A percentile compares a stretch with the other conserved stretches of the same genome.
Evolutionary conservation across 2,329 filamentous ascomycete species (phyloP).

Genomic region (Intubia oerlemansii): DNA sequence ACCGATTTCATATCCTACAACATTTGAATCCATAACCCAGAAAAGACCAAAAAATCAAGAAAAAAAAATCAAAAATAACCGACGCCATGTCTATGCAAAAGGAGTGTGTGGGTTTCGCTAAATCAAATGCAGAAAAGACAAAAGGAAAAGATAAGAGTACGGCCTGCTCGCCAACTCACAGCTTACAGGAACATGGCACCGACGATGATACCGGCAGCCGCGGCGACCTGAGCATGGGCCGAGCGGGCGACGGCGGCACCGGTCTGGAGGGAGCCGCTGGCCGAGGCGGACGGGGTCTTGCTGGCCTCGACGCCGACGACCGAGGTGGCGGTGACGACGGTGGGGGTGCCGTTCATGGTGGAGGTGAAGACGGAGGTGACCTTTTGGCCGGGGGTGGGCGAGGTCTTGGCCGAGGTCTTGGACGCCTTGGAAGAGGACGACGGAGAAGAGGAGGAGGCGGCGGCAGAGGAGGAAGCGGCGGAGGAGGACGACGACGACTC

Average conservation of each 20-base stretch:
- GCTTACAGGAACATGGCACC: slow-evolving; percentile 8
- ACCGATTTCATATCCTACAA: too few relatives aligned
- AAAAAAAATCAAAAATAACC: slow-evolving; percentile 1
- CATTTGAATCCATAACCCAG: too few relatives aligned
- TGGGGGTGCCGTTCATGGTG: slow-evolving; percentile 22
- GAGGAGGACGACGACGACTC: slow-evolving; percentile 5
- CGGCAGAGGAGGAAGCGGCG: slow-evolving; percentile 3
- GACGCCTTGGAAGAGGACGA: not conserved
- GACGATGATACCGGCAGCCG: slow-evolving; percentile 7
- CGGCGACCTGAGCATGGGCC: slow-evolving; percentile 3
- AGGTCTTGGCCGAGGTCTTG: not conserved
- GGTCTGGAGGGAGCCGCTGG: slow-evolving; percentile 12
- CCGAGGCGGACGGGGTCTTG: slow-evolving; percentile 13
- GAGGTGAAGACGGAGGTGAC: slow-evolving; percentile 21
- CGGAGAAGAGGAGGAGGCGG: not conserved
- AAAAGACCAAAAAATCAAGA: not conserved
- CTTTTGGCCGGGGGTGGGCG: slow-evolving; percentile 3
- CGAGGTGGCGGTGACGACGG: slow-evolving; percentile 26
- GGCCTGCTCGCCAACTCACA: too few relatives aligned
- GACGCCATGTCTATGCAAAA: slow-evolving; percentile 8
- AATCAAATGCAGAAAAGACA: too few relatives aligned
- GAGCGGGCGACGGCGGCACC: slow-evolving; percentile 6
- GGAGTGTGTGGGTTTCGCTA: slow-evolving; percentile 5
- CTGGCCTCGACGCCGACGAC: slow-evolving; percentile 20
- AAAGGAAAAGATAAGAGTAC: not conserved